Evolutionary conservation across 129 eudicot species (phyloP).

Genomic region (Logfia minima): DNA sequence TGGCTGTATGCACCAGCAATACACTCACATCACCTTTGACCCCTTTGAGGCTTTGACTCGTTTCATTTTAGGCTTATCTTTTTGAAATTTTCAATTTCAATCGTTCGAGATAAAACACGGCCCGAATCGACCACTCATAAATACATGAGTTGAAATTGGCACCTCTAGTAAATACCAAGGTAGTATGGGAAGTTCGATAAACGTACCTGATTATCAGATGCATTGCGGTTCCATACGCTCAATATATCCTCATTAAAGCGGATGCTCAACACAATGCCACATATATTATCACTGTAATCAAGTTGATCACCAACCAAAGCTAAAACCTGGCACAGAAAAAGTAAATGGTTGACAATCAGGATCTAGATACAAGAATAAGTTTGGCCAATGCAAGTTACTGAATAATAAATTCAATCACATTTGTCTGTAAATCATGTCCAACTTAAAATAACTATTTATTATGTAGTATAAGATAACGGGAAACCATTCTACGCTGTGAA

Average conservation of each 20-base stretch:
- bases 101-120: neutral
- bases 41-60: neutral
- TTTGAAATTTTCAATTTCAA: neutral
- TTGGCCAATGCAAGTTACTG: neutral
- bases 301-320: slow-evolving; percentile 96
- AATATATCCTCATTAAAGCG: slow-evolving; percentile 92
- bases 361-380: neutral
- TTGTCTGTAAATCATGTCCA: neutral
- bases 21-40: neutral
- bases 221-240: slow-evolving; percentile 96
- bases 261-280: slow-evolving; percentile 82
- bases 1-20: neutral
- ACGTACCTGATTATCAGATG: slow-evolving; percentile 82
- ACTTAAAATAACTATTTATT: neutral
- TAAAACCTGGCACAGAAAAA: slow-evolving; percentile 55
- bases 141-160: neutral
- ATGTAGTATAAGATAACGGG: neutral
- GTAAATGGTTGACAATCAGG: neutral
- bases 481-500: neutral
- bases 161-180: neutral
- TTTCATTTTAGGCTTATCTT: neutral
- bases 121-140: neutral
- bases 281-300: slow-evolving; percentile 82
- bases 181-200: neutral
- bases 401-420: neutral